Base-by-base conservation (phyloP, 169 alveolate species). In the Eimeria praecox region DNA sequence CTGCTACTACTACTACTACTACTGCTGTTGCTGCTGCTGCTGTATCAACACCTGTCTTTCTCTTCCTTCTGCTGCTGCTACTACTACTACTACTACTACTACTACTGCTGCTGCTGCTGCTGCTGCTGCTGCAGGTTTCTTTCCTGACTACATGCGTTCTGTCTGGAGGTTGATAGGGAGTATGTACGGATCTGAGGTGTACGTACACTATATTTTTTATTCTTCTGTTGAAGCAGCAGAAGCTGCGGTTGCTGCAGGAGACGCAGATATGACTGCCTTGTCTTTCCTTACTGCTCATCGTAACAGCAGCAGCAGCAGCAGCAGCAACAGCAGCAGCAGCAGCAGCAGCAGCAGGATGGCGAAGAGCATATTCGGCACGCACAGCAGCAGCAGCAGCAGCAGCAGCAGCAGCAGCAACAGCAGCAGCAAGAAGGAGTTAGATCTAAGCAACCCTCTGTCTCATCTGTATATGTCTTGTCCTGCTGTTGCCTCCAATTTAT, bases 291-390 rank as follows among this genome's bases (percentile, higher is more conserved):
- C 46, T 8, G 22, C 88, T 33, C 88, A 78, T 30, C 56, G 64
- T 38, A 78, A 78, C 64, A 66, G 18, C n/a, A n/a, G n/a, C n/a
- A n/a, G n/a, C n/a, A 24, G 10, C 30, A 73, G 20, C 83, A 73
- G 83, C 49, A 64, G 24, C 75, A 64, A n/a, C 75, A 64, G 56
- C 56, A 49, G 75, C 75, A 64, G 75, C 75, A 64, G 75, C 75
- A 64, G 24, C 75, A 64, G 75, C 75, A 64, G 75, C 75, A n/a
- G 75, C 75, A n/a, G 75, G n/a, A n/a, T n/a, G n/a, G n/a, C n/a
- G n/a, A n/a, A n/a, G n/a, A n/a, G n/a, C n/a, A n/a, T n/a, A n/a
- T n/a, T n/a, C n/a, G n/a, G n/a, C n/a, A n/a, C n/a, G n/a, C n/a
- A n/a, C n/a, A n/a, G n/a, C n/a, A 49, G 56, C 56, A 49, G 75